Conservation (phyloP, 805 yeast species). For the Zygoascus tannicola region DNA sequence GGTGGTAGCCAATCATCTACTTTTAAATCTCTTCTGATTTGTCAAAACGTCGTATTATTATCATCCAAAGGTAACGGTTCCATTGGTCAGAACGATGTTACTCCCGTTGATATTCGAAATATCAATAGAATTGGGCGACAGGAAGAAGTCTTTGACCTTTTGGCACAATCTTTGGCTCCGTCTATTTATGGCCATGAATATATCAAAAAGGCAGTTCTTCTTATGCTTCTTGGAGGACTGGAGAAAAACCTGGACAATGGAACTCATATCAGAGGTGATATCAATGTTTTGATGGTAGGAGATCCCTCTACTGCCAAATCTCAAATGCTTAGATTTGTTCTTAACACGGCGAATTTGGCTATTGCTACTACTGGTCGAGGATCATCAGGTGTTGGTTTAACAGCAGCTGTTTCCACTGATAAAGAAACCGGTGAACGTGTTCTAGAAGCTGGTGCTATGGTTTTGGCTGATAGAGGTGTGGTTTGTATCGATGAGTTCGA, state of each 20-base stretch:
- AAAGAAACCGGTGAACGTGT: slow-evolving; percentile 95
- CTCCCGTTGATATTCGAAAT: slow-evolving; percentile 77
- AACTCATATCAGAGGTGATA: slow-evolving; percentile 95
- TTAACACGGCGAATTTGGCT: slow-evolving; percentile 90
- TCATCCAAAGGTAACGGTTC: slow-evolving; percentile 84
- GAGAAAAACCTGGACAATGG: slow-evolving; percentile 93
- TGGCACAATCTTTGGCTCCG: slow-evolving; percentile 87
- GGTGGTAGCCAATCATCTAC: slow-evolving; percentile 35
- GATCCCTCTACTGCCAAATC: slow-evolving; percentile 99
- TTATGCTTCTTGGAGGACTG: slow-evolving; percentile 88
- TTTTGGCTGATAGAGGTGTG: slow-evolving; percentile 90
- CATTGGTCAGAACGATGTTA: slow-evolving; percentile 49
- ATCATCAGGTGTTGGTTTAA: slow-evolving; percentile 98
- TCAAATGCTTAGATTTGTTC: slow-evolving; percentile 85
- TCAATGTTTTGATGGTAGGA: slow-evolving; percentile 92
- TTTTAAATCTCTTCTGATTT: slow-evolving; percentile 75
- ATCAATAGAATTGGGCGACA: slow-evolving; percentile 71
- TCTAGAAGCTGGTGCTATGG: slow-evolving; percentile 99
- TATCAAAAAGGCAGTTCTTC: slow-evolving; percentile 81
- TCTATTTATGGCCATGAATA: slow-evolving; percentile 89
- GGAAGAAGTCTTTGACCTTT: slow-evolving; percentile 61
- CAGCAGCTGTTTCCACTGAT: slow-evolving; percentile 96
- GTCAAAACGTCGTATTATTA: slow-evolving; percentile 80
- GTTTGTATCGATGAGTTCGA: slow-evolving; percentile 99
- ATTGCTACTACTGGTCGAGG: slow-evolving; percentile 99